Percentiles rank a stretch among this genome's conserved stretches.
Conservation (phyloP, 306 rosid species). For the Cucurbita maxima region DNA sequence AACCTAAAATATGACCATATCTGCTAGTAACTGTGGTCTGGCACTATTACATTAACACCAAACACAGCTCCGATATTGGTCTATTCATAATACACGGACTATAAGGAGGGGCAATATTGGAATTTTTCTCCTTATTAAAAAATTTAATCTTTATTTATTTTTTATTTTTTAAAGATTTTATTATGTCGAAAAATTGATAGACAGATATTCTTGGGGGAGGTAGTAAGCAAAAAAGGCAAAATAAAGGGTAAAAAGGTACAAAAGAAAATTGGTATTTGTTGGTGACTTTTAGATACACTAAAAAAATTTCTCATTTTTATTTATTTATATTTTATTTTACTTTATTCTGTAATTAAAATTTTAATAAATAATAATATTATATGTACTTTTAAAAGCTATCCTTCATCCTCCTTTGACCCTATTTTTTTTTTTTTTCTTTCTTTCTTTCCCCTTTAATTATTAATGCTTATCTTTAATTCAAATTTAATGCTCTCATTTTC, state of each 20-base stretch:
- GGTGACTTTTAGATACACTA: not conserved
- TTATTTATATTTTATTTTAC: not conserved
- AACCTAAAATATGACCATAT: too few relatives aligned
- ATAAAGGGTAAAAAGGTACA: conserved; percentile 1
- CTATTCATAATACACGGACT: too few relatives aligned
- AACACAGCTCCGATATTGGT: too few relatives aligned
- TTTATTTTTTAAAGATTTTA: too few relatives aligned
- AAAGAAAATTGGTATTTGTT: not conserved
- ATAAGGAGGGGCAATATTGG: too few relatives aligned
- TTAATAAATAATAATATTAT: not conserved
- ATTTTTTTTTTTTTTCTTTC: conserved; percentile 16
- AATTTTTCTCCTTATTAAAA: too few relatives aligned
- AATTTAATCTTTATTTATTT: too few relatives aligned
- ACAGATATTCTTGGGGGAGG: conserved; percentile 1
- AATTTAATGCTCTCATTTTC: not conserved
- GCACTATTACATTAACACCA: too few relatives aligned
- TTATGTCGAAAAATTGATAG: not conserved
- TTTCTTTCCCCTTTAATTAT: not conserved
- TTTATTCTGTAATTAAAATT: too few relatives aligned
- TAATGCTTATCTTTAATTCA: not conserved
- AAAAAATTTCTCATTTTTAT: not conserved
- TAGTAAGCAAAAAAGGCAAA: not conserved
- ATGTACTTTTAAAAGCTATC: conserved; percentile 26
- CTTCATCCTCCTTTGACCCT: conserved; percentile 84
- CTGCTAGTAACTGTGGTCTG: too few relatives aligned